phyloP scores from a whole-genome alignment of 345 rosid genomes.

The Alliaria petiolata region DNA sequence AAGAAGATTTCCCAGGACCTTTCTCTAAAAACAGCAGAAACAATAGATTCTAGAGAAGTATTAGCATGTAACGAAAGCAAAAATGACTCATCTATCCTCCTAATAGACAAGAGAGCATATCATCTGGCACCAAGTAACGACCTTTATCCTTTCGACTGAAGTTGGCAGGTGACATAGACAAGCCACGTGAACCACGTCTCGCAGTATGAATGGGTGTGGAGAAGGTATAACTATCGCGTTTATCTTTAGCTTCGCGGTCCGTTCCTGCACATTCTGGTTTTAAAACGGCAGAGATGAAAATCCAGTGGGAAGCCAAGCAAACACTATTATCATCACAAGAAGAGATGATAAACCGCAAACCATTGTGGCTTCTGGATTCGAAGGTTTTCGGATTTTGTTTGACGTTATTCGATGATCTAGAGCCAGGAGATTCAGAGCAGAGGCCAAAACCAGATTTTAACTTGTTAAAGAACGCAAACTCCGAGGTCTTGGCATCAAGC shows the following conservation, averaged over 20 bases:
- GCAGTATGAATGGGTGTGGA: constrained; percentile 26
- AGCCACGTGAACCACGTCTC: constrained; percentile 4
- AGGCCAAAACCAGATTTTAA: constrained; percentile 42
- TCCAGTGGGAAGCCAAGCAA: not conserved
- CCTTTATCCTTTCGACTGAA: constrained; percentile 14
- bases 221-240: constrained; percentile 20
- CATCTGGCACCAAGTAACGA: constrained; percentile 14
- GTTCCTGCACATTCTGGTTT: constrained; percentile 36
- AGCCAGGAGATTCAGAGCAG: constrained; percentile 11
- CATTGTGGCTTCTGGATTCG: constrained; percentile 9
- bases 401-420: constrained; percentile 10
- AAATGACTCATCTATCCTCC: not conserved
- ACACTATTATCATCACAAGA: too few species aligned
- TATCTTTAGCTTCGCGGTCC: constrained; percentile 3
- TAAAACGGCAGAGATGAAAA: not conserved
- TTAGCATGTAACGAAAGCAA: not conserved
- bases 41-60: not conserved
- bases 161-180: not conserved
- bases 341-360: not conserved
- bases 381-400: constrained; percentile 13
- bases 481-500: constrained; percentile 64
- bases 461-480: constrained; percentile 72
- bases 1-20: constrained; percentile 23
- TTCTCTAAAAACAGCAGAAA: constrained; percentile 21
- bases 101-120: not conserved